phyloP scores from a whole-genome alignment of 495 filamentous ascomycete genomes.

The Aspergillus mulundensis region DNA sequence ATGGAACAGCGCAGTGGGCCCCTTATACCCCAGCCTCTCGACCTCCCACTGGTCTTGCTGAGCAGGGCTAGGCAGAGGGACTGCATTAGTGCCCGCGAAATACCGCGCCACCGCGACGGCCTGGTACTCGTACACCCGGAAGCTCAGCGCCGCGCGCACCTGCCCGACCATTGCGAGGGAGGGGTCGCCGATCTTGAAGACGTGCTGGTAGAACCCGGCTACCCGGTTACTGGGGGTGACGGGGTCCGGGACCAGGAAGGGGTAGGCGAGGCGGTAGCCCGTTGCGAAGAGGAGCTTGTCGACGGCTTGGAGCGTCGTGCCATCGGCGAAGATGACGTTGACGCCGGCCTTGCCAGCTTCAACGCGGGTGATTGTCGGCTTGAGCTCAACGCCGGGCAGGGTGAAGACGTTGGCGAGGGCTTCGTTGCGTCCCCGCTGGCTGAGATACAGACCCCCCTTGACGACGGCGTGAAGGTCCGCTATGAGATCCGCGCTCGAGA shows the following conservation, averaged over 20 bases:
- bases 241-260: constrained; percentile 28
- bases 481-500: constrained; percentile 29
- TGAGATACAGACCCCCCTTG: constrained; percentile 18
- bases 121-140: constrained; percentile 53
- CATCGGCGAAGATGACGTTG: constrained; percentile 34
- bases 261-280: constrained; percentile 46
- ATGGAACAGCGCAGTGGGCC: constrained; percentile 40
- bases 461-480: constrained; percentile 27
- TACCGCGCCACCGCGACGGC: constrained; percentile 48
- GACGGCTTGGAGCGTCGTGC: constrained; percentile 28
- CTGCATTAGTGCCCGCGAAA: constrained; percentile 35
- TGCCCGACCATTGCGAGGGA: constrained; percentile 29
- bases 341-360: neutral
- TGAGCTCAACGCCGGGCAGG: constrained; percentile 21
- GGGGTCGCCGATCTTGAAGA: constrained; percentile 29
- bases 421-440: constrained; percentile 22
- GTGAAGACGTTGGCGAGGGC: constrained; percentile 18
- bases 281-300: constrained; percentile 52
- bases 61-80: constrained; percentile 25
- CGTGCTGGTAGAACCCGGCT: constrained; percentile 29
- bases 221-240: constrained; percentile 24
- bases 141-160: constrained; percentile 47
- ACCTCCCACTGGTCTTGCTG: constrained; percentile 47
- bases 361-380: constrained; percentile 19
- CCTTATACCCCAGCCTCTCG: constrained; percentile 35